Evolutionary conservation across 2,329 filamentous ascomycete species (phyloP).

Genomic region (Arthrocladium fulminans): DNA sequence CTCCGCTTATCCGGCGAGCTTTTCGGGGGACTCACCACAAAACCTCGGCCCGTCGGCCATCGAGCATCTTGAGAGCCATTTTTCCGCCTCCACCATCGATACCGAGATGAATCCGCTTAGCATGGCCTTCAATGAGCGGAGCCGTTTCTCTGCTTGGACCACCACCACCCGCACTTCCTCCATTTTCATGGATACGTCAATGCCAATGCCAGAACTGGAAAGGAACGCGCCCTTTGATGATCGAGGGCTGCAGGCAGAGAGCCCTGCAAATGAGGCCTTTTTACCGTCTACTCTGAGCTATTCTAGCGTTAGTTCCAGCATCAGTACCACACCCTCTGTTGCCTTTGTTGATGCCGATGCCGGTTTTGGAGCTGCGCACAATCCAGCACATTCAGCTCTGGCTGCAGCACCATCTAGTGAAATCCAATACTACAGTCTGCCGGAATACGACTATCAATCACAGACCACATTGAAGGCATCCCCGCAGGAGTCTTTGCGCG

Average conservation of each 20-base stretch:
- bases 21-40: slow-evolving; percentile 10
- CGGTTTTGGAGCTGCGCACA: slow-evolving; percentile 5
- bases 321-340: slow-evolving; percentile 12
- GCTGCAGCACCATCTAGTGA: neutral
- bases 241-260: slow-evolving; percentile 5
- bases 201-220: neutral
- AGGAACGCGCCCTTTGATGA: neutral
- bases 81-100: slow-evolving; percentile 21
- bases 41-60: slow-evolving; percentile 8
- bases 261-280: slow-evolving; percentile 20
- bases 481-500: neutral
- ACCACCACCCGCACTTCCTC: slow-evolving; percentile 23
- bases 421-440: slow-evolving; percentile 21
- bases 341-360: slow-evolving; percentile 16
- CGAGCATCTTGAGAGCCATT: slow-evolving; percentile 19
- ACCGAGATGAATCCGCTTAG: slow-evolving; percentile 15
- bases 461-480: slow-evolving; percentile 16
- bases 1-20: slow-evolving; percentile 28
- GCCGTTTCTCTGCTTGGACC: slow-evolving; percentile 36
- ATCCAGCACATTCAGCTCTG: neutral
- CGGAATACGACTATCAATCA: slow-evolving; percentile 14
- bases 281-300: slow-evolving; percentile 26
- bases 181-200: neutral
- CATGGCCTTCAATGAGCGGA: slow-evolving; percentile 23
- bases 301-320: slow-evolving; percentile 31